These are phyloP conservation scores for Deuterostichococcus epilithicus DNA, from an alignment of 139 green algal genomes.

Conservation along the genomic window DNA sequence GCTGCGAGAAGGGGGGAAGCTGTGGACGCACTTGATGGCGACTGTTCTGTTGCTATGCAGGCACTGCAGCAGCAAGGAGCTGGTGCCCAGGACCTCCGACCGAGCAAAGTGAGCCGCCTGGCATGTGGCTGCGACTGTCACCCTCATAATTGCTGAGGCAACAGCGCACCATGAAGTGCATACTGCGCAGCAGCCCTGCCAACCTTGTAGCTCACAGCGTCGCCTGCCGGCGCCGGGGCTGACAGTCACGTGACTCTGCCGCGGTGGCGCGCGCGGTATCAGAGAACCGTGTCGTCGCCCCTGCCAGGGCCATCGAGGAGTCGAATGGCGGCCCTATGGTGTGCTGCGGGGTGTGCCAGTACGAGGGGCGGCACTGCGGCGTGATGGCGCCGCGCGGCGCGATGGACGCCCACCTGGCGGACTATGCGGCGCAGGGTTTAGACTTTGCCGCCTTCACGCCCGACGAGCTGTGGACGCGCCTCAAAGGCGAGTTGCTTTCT, in stretches of 20 bases:
- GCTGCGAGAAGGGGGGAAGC: too few species aligned
- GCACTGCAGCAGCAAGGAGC: neutral
- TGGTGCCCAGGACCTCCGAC: neutral
- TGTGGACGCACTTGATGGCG: too few species aligned
- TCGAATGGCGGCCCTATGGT: neutral
- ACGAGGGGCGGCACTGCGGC: neutral
- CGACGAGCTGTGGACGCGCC: neutral
- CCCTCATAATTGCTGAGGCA: too few species aligned
- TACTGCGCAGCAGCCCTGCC: too few species aligned
- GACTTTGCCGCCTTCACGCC: neutral
- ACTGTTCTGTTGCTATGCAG: neutral
- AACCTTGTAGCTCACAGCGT: too few species aligned
- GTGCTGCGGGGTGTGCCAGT: conserved; percentile 19
- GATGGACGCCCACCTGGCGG: neutral
- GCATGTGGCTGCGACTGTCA: neutral
- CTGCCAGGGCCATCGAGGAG: neutral
- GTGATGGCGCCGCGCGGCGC: too few species aligned
- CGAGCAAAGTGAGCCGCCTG: neutral
- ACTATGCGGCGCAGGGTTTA: neutral
- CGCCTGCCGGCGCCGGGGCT: too few species aligned
- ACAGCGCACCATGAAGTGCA: too few species aligned
- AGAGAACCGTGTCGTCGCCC: too few species aligned
- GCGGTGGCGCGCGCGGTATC: too few species aligned
- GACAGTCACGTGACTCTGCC: too few species aligned
- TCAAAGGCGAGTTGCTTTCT: neutral